Conservation (phyloP, 202 grass and related monocot species). For the Musa balbisiana region DNA sequence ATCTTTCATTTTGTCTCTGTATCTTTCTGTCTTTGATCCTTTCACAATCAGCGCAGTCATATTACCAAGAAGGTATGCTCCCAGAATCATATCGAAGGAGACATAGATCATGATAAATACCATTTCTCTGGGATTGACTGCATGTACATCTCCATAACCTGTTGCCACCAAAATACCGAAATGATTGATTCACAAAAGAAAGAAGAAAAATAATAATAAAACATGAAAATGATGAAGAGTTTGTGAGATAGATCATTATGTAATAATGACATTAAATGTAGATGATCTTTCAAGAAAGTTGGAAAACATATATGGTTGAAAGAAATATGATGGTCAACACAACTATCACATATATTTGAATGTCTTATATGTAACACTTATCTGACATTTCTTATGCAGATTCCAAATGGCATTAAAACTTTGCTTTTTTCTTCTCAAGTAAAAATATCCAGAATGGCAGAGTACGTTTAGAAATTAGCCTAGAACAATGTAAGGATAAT, state of each 20-base stretch:
- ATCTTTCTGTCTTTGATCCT: slow-evolving; percentile 87
- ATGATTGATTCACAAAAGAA: neutral
- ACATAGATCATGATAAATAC: slow-evolving; percentile 98
- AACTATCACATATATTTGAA: neutral
- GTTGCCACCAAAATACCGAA: neutral
- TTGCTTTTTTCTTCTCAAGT: neutral
- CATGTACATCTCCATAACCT: slow-evolving; percentile 98
- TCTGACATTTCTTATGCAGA: neutral
- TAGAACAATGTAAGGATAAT: too few relatives aligned
- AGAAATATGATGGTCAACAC: neutral
- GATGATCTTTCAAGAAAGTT: neutral
- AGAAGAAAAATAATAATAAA: neutral
- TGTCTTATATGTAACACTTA: neutral
- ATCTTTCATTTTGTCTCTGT: slow-evolving; percentile 99
- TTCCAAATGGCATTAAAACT: neutral
- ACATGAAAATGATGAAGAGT: neutral
- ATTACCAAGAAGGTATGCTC: slow-evolving; percentile 96
- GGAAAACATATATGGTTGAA: neutral
- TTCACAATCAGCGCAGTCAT: slow-evolving; percentile 96
- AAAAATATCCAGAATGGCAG: neutral
- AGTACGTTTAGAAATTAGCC: too few relatives aligned
- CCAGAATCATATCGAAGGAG: slow-evolving; percentile 98
- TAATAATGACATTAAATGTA: neutral
- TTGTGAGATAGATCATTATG: neutral
- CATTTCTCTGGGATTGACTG: slow-evolving; percentile 96